Base-by-base conservation (phyloP, 2,329 filamentous ascomycete species). In the Pseudodiploospora longispora region DNA sequence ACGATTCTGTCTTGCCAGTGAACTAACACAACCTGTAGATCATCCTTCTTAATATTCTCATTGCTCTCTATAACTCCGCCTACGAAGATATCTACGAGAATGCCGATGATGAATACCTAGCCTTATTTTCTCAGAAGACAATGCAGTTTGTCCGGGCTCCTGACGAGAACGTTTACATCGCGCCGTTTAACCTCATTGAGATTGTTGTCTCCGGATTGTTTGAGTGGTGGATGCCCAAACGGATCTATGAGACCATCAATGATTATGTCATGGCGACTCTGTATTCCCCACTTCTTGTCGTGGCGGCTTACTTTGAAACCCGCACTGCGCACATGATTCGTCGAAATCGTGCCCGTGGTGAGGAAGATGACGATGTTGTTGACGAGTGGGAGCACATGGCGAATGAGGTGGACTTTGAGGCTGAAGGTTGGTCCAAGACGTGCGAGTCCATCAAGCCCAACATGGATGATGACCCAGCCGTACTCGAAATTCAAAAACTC, bases 101-200 rank as follows among this genome's bases (percentile, higher is more conserved):
- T 59, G 89, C 93, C 4, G 85, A 88, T 52, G 93, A 98, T 63
- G 93, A 98, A 64, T 98, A 89, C 65, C 82, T 98, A 61, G 91
- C 89, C 0, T 77, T 97, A 4, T 96, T 95, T 65, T 78, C 87
- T 0, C 86, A 94, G 54, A 95, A 95, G 66, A 96, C 93, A 0
- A 87, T 97, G 76, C 89, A 95, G 57, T 98, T 96, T 57, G 87
- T 97, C 12, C 87, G 93, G 40, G 93, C 93, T 0, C 93, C 93
- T 0, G 93, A 98, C 56, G 93, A 98, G 64, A 98, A 98, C 55
- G 93, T 98, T 44, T 98, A 93, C 66, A 95, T 98, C 57, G 83
- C 93, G 1, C 93, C 93, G 0, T 86, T 98, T 66, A 98, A 98
- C 62, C 74, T 98, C 2, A 77, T 98, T 48, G 93, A 98, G 62